Percentiles rank a stretch among this genome's conserved stretches.
Conservation (phyloP, 768 basidiomycete genomes). For the Xerocomellus dryophilus region DNA sequence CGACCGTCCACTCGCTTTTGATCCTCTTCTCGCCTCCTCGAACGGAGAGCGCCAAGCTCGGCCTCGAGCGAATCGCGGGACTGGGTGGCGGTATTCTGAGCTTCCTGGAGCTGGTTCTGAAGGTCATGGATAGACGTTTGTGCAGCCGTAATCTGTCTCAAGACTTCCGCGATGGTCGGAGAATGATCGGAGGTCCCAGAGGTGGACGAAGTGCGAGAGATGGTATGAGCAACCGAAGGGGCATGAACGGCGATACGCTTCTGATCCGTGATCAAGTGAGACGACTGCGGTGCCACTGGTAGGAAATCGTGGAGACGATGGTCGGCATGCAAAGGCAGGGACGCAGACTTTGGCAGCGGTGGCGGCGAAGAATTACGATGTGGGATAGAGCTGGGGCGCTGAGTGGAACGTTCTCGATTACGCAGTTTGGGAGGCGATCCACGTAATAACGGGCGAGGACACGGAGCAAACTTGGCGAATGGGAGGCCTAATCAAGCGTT, state of each 20-base stretch:
- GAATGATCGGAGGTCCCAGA: slow-evolving; percentile 51
- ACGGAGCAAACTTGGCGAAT: slow-evolving; percentile 48
- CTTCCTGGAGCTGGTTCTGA: slow-evolving; percentile 64
- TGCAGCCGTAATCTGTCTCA: slow-evolving; percentile 65
- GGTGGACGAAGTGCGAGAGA: slow-evolving; percentile 24
- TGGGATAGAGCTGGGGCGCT: slow-evolving; percentile 36
- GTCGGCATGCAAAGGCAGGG: slow-evolving; percentile 69
- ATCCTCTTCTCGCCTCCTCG: slow-evolving; percentile 82
- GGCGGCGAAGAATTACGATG: slow-evolving; percentile 74
- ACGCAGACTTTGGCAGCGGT: slow-evolving; percentile 78
- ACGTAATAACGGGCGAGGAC: slow-evolving; percentile 39
- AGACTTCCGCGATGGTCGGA: slow-evolving; percentile 68
- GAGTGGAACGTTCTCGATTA: slow-evolving; percentile 55
- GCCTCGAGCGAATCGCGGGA: slow-evolving; percentile 64
- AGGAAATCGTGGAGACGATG: slow-evolving; percentile 31
- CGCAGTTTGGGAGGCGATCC: slow-evolving; percentile 55
- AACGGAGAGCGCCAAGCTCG: slow-evolving; percentile 71
- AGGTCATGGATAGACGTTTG: slow-evolving; percentile 65
- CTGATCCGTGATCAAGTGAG: slow-evolving; percentile 23
- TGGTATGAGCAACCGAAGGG: slow-evolving; percentile 23
- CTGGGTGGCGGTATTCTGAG: slow-evolving; percentile 51
- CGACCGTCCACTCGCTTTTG: slow-evolving; percentile 72
- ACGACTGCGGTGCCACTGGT: slow-evolving; percentile 24
- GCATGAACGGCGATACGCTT: slow-evolving; percentile 27
- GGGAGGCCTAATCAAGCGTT: slow-evolving; percentile 42